Conservation (phyloP, 2,329 filamentous ascomycete species). For the Waltergamsia citrina region DNA sequence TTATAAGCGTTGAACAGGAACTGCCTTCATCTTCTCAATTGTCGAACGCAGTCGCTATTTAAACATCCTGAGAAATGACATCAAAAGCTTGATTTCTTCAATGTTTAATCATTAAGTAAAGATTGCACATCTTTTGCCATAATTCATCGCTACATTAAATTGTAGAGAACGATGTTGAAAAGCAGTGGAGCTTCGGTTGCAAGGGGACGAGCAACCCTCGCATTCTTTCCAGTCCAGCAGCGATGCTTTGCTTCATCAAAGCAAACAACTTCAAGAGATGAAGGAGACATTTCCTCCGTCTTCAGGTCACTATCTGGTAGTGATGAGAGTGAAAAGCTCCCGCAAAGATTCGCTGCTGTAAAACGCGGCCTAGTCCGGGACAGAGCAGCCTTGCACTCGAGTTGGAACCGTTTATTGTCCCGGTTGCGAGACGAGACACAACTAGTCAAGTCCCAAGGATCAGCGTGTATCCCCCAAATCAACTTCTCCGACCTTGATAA, state of each 20-base stretch:
- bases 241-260: background rate
- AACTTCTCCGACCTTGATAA: constrained; percentile 33
- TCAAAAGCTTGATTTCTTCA: no score
- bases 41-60: no score
- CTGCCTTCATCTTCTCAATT: no score
- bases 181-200: no score
- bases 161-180: no score
- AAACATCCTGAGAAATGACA: no score
- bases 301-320: constrained; percentile 49
- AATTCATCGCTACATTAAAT: no score
- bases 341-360: constrained; percentile 43
- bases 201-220: background rate
- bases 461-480: constrained; percentile 42
- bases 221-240: background rate
- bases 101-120: no score
- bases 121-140: no score
- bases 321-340: constrained; percentile 29
- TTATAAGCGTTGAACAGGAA: no score
- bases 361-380: constrained; percentile 43
- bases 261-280: constrained; percentile 18
- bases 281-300: constrained; percentile 53
- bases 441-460: constrained; percentile 30
- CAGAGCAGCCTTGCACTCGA: constrained; percentile 35
- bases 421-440: constrained; percentile 37
- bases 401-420: constrained; percentile 38